Percentiles rank a stretch among this genome's conserved stretches.
Conservation (phyloP, 2,329 filamentous ascomycete genomes). For the Microdochium trichocladiopsis region DNA sequence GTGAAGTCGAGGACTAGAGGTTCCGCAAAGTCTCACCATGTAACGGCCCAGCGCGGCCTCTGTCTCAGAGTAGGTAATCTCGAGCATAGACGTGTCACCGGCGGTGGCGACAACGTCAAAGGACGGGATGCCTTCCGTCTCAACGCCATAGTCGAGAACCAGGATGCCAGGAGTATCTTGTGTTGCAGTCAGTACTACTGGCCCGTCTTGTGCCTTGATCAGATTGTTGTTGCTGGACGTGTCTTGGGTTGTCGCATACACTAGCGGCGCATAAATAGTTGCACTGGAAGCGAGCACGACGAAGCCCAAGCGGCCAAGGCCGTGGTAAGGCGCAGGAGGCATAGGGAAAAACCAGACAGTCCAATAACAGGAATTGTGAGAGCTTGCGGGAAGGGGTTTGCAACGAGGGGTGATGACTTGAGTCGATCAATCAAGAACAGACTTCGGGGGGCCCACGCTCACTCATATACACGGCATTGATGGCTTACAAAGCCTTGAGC, state of each 20-base stretch:
- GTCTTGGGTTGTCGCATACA: not conserved
- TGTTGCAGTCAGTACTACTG: not conserved
- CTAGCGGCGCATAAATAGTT: not conserved
- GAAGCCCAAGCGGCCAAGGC: not conserved
- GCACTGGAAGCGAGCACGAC: not conserved
- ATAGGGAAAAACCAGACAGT: not conserved
- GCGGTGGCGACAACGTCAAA: not conserved
- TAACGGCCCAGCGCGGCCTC: not conserved
- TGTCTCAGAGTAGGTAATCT: not conserved
- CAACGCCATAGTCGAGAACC: not conserved
- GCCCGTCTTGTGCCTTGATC: not conserved
- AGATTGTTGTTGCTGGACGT: not conserved
- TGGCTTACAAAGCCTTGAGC: not conserved
- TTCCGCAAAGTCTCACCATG: not conserved
- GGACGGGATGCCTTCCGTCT: not conserved
- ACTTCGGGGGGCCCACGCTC: not conserved
- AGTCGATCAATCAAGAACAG: not conserved
- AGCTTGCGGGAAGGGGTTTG: not conserved
- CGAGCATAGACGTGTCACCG: not conserved
- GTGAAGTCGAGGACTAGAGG: not conserved
- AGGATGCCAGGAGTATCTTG: not conserved
- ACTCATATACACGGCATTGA: not conserved
- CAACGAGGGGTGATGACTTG: not conserved
- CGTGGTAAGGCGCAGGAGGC: not conserved
- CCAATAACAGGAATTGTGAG: not conserved